Evolutionary conservation across 1,284 basidiomycete species (phyloP).

Genomic region (Melanopsichium pennsylvanicum): DNA sequence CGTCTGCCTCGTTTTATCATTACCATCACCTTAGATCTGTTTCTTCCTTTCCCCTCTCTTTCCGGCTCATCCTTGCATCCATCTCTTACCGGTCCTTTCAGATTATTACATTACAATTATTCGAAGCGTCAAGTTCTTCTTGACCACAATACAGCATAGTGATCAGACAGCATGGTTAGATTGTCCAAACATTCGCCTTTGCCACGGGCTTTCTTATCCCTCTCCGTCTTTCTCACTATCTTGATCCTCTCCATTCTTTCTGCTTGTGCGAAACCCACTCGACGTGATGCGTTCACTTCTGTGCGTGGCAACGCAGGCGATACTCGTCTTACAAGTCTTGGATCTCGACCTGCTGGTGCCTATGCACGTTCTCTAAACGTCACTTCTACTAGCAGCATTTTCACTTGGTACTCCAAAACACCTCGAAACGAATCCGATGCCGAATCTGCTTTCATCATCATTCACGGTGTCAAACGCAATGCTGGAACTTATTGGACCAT

Average conservation of each 20-base stretch:
- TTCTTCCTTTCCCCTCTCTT: too few relatives aligned
- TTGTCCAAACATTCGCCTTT: too few relatives aligned
- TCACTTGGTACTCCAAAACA: conserved; percentile 48
- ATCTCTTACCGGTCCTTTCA: too few relatives aligned
- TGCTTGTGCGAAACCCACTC: background rate
- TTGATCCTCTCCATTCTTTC: background rate
- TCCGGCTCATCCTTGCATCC: too few relatives aligned
- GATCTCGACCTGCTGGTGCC: conserved; percentile 11
- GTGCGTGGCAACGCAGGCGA: conserved; percentile 26
- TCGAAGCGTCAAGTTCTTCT: too few relatives aligned
- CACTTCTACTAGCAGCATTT: conserved; percentile 11
- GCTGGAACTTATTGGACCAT: conserved; percentile 43
- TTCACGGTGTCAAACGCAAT: conserved; percentile 54
- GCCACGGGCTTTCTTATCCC: too few relatives aligned
- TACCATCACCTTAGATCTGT: too few relatives aligned
- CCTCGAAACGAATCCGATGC: conserved; percentile 35
- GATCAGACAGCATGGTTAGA: too few relatives aligned
- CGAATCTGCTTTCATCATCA: conserved; percentile 47
- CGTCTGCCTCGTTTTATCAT: too few relatives aligned
- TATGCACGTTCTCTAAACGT: conserved; percentile 24
- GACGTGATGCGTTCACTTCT: conserved; percentile 32
- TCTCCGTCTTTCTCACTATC: conserved; percentile 6
- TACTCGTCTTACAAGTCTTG: conserved; percentile 1
- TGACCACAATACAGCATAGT: too few relatives aligned
- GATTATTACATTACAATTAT: too few relatives aligned